phyloP scores from a whole-genome alignment of 371 early-diverging fungal genomes.

The Rhizomucor pusillus region DNA sequence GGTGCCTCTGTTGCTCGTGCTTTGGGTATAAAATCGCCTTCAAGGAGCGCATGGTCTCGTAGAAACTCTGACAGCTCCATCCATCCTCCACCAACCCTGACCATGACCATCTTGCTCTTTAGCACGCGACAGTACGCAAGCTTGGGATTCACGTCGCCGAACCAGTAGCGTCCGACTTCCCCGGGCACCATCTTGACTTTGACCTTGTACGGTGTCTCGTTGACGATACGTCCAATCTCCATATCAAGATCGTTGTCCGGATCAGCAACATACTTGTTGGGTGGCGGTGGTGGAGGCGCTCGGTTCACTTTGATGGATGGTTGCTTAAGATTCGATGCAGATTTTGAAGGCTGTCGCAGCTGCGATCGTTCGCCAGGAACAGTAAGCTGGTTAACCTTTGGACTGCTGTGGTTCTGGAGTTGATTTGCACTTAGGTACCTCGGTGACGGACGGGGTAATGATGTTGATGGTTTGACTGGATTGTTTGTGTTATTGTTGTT shows the following conservation, averaged over 20 bases:
- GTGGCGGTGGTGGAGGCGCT: slow-evolving; percentile 30
- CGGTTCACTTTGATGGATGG: neutral
- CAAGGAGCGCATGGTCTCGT: slow-evolving; percentile 40
- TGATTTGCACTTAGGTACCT: slow-evolving; percentile 2
- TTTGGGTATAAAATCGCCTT: slow-evolving; percentile 43
- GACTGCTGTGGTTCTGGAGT: neutral
- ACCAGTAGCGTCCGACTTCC: slow-evolving; percentile 69
- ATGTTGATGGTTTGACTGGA: slow-evolving; percentile 13
- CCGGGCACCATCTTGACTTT: slow-evolving; percentile 56
- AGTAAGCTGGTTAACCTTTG: too few species aligned
- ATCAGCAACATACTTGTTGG: slow-evolving; percentile 59
- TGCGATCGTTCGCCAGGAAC: neutral
- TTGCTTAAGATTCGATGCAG: slow-evolving; percentile 16
- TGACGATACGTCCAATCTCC: slow-evolving; percentile 70
- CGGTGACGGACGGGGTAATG: slow-evolving; percentile 7
- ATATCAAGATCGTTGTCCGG: slow-evolving; percentile 67
- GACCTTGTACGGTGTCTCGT: slow-evolving; percentile 48
- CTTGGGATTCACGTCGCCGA: slow-evolving; percentile 69
- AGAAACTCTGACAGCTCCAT: slow-evolving; percentile 61
- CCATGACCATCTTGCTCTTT: slow-evolving; percentile 70
- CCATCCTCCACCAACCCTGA: slow-evolving; percentile 79
- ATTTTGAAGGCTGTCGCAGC: slow-evolving; percentile 31
- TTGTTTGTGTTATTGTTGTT: neutral
- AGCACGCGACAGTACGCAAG: slow-evolving; percentile 73
- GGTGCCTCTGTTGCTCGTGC: slow-evolving; percentile 14